These are phyloP conservation scores for Inonotus hispidus DNA, from an alignment of 1,284 basidiomycete genomes.

Conservation along the genomic window DNA sequence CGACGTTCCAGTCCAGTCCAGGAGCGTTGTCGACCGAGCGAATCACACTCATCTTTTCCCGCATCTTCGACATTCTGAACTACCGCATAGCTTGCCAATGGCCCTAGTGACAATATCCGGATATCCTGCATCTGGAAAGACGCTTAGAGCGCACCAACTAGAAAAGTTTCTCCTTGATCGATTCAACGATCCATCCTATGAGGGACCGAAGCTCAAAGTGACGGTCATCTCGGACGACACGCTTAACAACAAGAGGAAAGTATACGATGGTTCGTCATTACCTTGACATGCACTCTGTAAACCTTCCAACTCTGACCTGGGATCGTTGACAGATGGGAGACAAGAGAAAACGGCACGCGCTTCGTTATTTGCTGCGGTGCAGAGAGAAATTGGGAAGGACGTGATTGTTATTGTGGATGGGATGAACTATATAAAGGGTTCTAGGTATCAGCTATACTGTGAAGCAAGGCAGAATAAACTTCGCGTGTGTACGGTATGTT, in stretches of 20 bases:
- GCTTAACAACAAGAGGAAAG: constrained; percentile 58
- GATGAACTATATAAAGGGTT: constrained; percentile 96
- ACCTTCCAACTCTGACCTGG: neutral
- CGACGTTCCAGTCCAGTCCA: too few species aligned
- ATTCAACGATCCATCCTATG: constrained; percentile 44
- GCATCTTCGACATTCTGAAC: neutral
- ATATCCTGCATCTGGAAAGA: constrained; percentile 86
- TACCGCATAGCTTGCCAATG: constrained; percentile 44
- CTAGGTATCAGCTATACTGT: constrained; percentile 97
- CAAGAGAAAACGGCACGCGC: constrained; percentile 88
- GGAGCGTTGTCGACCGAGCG: too few species aligned
- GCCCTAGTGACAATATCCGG: constrained; percentile 93
- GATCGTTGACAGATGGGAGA: constrained; percentile 61
- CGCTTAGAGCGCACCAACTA: constrained; percentile 66
- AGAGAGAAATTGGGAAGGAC: constrained; percentile 65
- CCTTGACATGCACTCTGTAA: neutral
- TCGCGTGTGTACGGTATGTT: constrained; percentile 81
- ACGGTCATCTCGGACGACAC: constrained; percentile 75
- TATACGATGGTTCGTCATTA: constrained; percentile 65
- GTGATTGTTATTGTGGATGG: constrained; percentile 87
- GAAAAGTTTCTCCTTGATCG: constrained; percentile 52
- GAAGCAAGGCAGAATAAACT: constrained; percentile 86
- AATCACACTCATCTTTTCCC: neutral
- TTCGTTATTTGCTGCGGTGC: constrained; percentile 82
- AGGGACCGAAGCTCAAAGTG: constrained; percentile 53